A percentile compares a stretch with the other conserved stretches of the same genome.
These are phyloP conservation scores for Dipteronia dyeriana DNA, from an alignment of 345 rosid genomes.

Conservation along the genomic window DNA sequence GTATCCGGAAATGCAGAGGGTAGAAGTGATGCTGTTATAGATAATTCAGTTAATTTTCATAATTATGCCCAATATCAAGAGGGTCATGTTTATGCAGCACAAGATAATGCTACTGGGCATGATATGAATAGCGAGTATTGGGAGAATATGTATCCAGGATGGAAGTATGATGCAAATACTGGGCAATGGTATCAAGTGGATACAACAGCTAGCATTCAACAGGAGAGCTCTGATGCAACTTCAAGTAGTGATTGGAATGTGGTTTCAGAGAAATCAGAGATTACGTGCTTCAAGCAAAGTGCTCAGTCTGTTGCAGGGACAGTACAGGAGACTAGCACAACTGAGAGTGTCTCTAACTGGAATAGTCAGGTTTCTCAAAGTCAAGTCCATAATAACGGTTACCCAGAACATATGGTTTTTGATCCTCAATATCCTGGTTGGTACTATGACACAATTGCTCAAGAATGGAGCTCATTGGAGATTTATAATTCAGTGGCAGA, in stretches of 20 bases:
- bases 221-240: constrained; percentile 36
- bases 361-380: constrained; percentile 52
- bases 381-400: constrained; percentile 57
- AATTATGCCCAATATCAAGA: constrained; percentile 40
- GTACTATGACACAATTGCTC: constrained; percentile 74
- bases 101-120: constrained; percentile 44
- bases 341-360: constrained; percentile 61
- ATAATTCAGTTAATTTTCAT: constrained; percentile 32
- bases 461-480: constrained; percentile 75
- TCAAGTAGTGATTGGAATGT: constrained; percentile 45
- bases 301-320: constrained; percentile 56
- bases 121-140: constrained; percentile 59
- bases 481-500: constrained; percentile 61
- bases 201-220: constrained; percentile 29
- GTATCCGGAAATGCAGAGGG: constrained; percentile 30
- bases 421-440: constrained; percentile 94
- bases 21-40: constrained; percentile 28
- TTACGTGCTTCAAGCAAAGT: constrained; percentile 61
- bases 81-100: constrained; percentile 36
- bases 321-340: constrained; percentile 46
- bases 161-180: constrained; percentile 71
- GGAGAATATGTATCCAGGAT: constrained; percentile 91
- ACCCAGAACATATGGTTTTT: constrained; percentile 88
- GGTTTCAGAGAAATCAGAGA: constrained; percentile 48
- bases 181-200: constrained; percentile 87